Conservation (phyloP, 2,329 filamentous ascomycete species). For the Neonectria faginata region DNA sequence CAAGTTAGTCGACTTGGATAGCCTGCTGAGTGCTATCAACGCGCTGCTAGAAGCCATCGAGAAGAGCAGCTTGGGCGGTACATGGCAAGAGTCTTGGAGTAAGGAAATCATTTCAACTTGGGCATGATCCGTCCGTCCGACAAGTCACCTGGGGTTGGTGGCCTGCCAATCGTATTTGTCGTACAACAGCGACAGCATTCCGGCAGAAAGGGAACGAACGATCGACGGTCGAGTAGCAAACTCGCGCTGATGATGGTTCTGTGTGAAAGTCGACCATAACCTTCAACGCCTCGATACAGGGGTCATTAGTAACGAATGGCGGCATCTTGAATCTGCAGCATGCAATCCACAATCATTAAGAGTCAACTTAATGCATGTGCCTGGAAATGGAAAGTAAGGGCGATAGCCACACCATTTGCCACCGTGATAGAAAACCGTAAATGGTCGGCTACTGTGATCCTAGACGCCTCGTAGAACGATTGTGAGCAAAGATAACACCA, state of each 20-base stretch:
- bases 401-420: neutral
- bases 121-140: neutral
- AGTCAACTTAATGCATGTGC: neutral
- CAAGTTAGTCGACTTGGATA: neutral
- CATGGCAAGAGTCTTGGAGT: neutral
- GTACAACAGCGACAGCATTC: conserved; percentile 6
- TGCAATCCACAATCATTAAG: neutral
- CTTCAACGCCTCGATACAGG: neutral
- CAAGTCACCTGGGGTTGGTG: neutral
- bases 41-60: neutral
- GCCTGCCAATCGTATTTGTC: conserved; percentile 7
- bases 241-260: neutral
- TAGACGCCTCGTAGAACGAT: conserved; percentile 17
- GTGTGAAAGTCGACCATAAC: neutral
- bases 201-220: conserved; percentile 14
- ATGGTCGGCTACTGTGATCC: neutral
- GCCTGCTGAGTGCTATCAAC: neutral
- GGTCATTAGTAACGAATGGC: neutral
- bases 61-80: too few species aligned
- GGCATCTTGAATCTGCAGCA: neutral
- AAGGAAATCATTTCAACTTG: neutral
- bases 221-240: neutral
- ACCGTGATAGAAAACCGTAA: neutral
- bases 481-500: conserved; percentile 2
- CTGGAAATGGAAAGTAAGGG: neutral